Conservation (phyloP, 2,329 filamentous ascomycete species). For the Apiospora kogelbergensis region DNA sequence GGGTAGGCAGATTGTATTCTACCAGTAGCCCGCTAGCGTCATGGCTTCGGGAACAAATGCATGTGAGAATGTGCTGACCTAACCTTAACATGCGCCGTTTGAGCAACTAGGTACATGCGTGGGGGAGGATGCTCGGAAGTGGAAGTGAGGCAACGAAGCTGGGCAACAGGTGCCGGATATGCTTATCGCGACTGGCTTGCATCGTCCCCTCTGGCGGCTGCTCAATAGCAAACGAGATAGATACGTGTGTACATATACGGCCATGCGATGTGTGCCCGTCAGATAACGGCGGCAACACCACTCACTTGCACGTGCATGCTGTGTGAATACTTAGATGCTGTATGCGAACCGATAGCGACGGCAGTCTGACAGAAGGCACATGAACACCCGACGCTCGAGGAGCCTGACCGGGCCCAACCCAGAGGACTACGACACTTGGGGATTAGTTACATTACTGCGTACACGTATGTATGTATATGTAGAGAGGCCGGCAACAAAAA, state of each 20-base stretch:
- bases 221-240: not conserved
- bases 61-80: constrained; percentile 6
- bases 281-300: not conserved
- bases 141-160: not conserved
- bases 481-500: not conserved
- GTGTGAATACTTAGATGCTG: no score
- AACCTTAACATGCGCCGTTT: not conserved
- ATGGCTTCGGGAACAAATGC: not conserved
- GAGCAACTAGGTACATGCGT: not conserved
- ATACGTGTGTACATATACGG: no score
- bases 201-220: not conserved
- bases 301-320: no score
- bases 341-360: no score
- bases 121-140: not conserved
- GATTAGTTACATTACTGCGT: not conserved
- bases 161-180: no score
- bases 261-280: not conserved
- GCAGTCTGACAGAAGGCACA: not conserved
- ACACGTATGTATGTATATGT: no score
- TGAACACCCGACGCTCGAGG: not conserved
- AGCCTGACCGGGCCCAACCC: not conserved
- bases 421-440: not conserved
- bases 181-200: not conserved
- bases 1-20: not conserved
- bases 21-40: not conserved